phyloP scores from a whole-genome alignment of 495 filamentous ascomycete species.

The Daldinia vernicosa region DNA sequence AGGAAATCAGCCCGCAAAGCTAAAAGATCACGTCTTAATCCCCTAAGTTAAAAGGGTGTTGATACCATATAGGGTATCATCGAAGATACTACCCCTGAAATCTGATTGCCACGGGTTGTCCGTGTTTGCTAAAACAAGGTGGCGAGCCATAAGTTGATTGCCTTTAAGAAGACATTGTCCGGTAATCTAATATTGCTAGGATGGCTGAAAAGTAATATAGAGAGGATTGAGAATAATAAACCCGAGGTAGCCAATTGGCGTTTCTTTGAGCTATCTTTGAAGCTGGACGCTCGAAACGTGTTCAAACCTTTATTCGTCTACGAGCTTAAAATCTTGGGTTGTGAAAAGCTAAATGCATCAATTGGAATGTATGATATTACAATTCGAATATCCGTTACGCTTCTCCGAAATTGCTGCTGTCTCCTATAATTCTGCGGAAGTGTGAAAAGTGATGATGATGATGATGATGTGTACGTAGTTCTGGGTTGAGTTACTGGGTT shows the following conservation, averaged over 20 bases:
- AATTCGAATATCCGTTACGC: not conserved
- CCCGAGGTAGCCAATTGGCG: not conserved
- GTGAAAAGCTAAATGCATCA: not conserved
- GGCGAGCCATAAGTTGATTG: not conserved
- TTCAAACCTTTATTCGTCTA: constrained; percentile 1
- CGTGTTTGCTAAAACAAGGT: not conserved
- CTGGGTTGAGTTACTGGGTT: not conserved
- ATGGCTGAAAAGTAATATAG: not conserved
- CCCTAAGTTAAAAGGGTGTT: not conserved
- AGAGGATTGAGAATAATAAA: not conserved
- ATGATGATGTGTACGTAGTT: no score
- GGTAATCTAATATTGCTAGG: not conserved
- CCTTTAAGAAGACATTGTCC: not conserved
- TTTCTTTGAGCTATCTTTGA: constrained; percentile 2
- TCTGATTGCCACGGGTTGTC: not conserved
- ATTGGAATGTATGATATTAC: not conserved
- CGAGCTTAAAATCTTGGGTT: not conserved
- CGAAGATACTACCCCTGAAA: not conserved
- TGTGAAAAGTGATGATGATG: not conserved
- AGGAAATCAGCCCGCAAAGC: not conserved
- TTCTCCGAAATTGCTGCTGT: not conserved
- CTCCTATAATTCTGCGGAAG: not conserved
- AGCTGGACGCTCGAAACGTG: constrained; percentile 15
- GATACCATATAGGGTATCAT: constrained; percentile 6
- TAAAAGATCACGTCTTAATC: not conserved